Percentiles rank a stretch among this genome's conserved stretches.
Conservation (phyloP, 1,139 yeast genomes). For the Taphrina wiesneri region DNA sequence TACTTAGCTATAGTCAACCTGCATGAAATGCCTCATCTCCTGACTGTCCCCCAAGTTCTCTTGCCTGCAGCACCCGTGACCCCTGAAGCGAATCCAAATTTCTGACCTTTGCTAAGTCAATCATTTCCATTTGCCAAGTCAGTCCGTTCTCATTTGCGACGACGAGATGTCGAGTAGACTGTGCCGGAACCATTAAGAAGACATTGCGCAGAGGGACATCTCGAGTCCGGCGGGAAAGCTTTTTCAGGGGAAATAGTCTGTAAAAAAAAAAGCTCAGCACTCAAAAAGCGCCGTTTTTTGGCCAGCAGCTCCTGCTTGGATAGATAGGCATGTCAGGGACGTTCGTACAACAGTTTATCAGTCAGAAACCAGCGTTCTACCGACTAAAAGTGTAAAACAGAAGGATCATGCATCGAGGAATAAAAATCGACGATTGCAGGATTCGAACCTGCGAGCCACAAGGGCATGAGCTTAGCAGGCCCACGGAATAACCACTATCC, state of each 20-base stretch:
- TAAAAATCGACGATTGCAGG: conserved; percentile 16
- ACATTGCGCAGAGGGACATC: neutral
- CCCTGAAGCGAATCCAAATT: neutral
- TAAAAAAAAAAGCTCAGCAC: neutral
- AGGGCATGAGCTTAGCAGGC: conserved; percentile 28
- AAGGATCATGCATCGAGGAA: too few relatives aligned
- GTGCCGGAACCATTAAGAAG: neutral
- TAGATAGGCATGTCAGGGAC: too few relatives aligned
- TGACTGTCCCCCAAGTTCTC: too few relatives aligned
- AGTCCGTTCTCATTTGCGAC: neutral
- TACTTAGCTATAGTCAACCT: too few relatives aligned
- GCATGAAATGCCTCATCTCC: too few relatives aligned
- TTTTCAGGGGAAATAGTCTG: neutral
- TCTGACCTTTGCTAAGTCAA: neutral
- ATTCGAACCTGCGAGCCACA: conserved; percentile 20
- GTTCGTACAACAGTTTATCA: too few relatives aligned
- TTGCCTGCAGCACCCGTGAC: too few relatives aligned
- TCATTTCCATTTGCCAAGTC: neutral
- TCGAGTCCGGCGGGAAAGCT: neutral
- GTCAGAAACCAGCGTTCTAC: neutral
- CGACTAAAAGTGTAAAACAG: conserved; percentile 21
- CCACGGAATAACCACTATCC: conserved; percentile 19
- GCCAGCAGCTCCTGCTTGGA: too few relatives aligned
- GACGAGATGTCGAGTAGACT: neutral
- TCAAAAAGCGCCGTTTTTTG: neutral